These are phyloP conservation scores for Catunica adiposa DNA, from an alignment of 2,329 filamentous ascomycete genomes.

Conservation along the genomic window DNA sequence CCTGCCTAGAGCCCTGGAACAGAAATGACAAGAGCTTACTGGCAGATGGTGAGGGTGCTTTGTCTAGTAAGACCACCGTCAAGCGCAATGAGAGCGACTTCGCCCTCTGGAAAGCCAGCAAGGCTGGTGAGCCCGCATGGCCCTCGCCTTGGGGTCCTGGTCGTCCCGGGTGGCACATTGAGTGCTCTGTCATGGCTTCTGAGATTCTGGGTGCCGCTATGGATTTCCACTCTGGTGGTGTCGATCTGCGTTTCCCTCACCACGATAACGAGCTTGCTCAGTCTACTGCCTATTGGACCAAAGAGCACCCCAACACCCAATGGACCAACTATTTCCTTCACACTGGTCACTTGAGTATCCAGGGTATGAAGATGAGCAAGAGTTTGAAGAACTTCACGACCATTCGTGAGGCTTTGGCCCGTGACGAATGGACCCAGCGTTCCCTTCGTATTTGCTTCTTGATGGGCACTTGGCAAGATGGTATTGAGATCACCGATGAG, in stretches of 20 bases:
- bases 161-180: conserved; percentile 89
- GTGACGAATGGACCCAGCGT: conserved; percentile 53
- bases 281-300: conserved; percentile 59
- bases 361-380: conserved; percentile 91
- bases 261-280: conserved; percentile 81
- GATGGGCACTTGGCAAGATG: conserved; percentile 76
- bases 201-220: conserved; percentile 70
- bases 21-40: conserved; percentile 66
- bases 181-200: conserved; percentile 91
- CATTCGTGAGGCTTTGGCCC: conserved; percentile 62
- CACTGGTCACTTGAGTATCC: conserved; percentile 76
- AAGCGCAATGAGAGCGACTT: conserved; percentile 76
- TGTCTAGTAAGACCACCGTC: conserved; percentile 42
- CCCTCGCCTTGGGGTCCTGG: conserved; percentile 74
- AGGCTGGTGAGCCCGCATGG: conserved; percentile 85
- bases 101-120: conserved; percentile 84
- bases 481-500: conserved; percentile 76
- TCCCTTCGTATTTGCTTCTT: conserved; percentile 75
- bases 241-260: conserved; percentile 82
- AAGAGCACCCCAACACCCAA: conserved; percentile 25
- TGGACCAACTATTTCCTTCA: conserved; percentile 97
- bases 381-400: conserved; percentile 92
- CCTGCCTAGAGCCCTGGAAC: conserved; percentile 70
- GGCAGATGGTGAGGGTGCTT: conserved; percentile 77
- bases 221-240: conserved; percentile 85